These are phyloP conservation scores for Xenosphaeropsis pyriputrescens DNA, from an alignment of 2,329 filamentous ascomycete genomes.

Conservation along the genomic window DNA sequence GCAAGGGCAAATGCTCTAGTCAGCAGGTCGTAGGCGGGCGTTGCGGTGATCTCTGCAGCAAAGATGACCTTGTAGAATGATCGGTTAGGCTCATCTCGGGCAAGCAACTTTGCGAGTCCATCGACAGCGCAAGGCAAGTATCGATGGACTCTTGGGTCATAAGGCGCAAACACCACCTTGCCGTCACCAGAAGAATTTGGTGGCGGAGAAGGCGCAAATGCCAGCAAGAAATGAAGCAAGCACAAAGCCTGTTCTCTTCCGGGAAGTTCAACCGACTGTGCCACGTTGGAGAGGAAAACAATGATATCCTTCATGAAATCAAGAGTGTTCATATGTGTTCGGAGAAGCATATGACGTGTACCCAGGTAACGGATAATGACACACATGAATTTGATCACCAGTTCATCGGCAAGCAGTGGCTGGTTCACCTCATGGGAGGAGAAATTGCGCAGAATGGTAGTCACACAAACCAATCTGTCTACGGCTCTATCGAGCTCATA, in stretches of 20 bases:
- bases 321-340: conserved; percentile 69
- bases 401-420: conserved; percentile 54
- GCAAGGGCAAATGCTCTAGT: conserved; percentile 79
- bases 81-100: conserved; percentile 85
- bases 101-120: conserved; percentile 78
- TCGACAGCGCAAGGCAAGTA: conserved; percentile 88
- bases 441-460: conserved; percentile 81
- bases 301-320: conserved; percentile 97
- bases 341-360: conserved; percentile 74
- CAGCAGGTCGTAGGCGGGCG: conserved; percentile 61
- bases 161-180: conserved; percentile 61
- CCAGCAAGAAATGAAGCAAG: conserved; percentile 75
- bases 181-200: conserved; percentile 40
- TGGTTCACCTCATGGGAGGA: conserved; percentile 79
- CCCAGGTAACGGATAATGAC: conserved; percentile 76
- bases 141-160: conserved; percentile 67
- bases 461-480: conserved; percentile 78
- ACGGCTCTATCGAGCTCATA: conserved; percentile 79
- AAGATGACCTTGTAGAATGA: conserved; percentile 76
- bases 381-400: conserved; percentile 72
- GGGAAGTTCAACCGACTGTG: conserved; percentile 65
- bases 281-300: conserved; percentile 78
- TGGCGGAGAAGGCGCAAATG: conserved; percentile 71
- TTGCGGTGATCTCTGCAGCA: conserved; percentile 48
- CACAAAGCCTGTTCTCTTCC: conserved; percentile 78